A percentile compares a stretch with the other conserved stretches of the same genome.
These are phyloP conservation scores for Heteromeles arbutifolia DNA, from an alignment of 306 rosid species.

Conservation along the genomic window DNA sequence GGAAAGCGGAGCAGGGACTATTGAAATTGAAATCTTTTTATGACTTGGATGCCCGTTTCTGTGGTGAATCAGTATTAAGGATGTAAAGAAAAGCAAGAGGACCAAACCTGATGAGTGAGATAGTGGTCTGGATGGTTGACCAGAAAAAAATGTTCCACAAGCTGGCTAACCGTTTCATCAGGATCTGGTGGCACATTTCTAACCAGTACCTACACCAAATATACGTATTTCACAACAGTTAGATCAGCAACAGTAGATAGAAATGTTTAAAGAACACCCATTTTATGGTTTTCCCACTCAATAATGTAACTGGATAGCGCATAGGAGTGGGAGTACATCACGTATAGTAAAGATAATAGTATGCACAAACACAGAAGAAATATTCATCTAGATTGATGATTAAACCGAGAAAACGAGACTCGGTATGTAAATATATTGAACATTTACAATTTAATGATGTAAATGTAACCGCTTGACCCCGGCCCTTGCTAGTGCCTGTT, in stretches of 20 bases:
- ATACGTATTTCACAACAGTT: neutral
- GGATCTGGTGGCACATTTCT: slow-evolving; percentile 96
- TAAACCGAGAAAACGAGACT: neutral
- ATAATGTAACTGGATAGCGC: neutral
- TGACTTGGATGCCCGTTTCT: neutral
- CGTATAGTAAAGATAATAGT: too few relatives aligned
- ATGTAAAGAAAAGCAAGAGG: neutral
- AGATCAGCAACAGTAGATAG: neutral
- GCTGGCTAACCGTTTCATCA: slow-evolving; percentile 80
- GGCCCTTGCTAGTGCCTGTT: neutral
- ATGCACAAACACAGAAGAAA: too few relatives aligned
- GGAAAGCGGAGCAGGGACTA: neutral
- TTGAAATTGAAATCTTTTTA: neutral
- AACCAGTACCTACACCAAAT: slow-evolving; percentile 64
- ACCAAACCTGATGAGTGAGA: slow-evolving; percentile 76
- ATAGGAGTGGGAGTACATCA: neutral
- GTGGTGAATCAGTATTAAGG: neutral
- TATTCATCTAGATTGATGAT: too few relatives aligned
- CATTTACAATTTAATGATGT: neutral
- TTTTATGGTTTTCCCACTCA: neutral
- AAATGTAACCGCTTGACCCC: neutral
- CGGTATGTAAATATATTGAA: neutral
- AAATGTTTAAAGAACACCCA: neutral
- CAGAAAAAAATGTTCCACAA: slow-evolving; percentile 92
- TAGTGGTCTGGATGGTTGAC: slow-evolving; percentile 93